Evolutionary conservation across 139 green algal species (phyloP).

Genomic region (Auxenochlorella pyrenoidosa): DNA sequence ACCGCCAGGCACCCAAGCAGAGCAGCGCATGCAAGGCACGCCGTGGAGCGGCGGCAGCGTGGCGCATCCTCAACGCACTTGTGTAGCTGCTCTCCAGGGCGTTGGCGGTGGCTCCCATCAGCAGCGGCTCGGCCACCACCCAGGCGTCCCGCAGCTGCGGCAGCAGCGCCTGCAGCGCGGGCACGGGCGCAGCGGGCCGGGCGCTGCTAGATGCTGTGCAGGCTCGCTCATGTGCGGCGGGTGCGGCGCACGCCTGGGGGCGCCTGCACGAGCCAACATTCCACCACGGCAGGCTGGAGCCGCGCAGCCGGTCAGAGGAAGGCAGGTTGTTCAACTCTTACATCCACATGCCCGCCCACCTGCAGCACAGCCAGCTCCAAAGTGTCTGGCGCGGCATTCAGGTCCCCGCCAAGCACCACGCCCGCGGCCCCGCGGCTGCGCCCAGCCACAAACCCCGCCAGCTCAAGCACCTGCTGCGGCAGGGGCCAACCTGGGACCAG

Average conservation of each 20-base stretch:
- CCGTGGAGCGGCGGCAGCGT: no score
- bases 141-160: slow-evolving; percentile 43
- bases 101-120: slow-evolving; percentile 54
- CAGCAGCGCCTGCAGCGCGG: slow-evolving; percentile 30
- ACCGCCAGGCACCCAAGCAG: no score
- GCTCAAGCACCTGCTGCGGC: slow-evolving; percentile 51
- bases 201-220: neutral
- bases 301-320: no score
- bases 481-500: no score
- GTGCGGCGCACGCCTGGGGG: neutral
- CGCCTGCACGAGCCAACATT: neutral
- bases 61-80: neutral
- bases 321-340: no score
- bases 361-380: slow-evolving; percentile 55
- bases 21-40: neutral
- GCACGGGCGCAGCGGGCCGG: neutral
- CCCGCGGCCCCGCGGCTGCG: neutral
- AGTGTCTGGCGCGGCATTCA: slow-evolving; percentile 54
- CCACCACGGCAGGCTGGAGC: no score
- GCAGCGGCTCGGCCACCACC: slow-evolving; percentile 30
- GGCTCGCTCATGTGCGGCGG: neutral
- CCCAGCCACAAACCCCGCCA: slow-evolving; percentile 36
- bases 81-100: slow-evolving; percentile 53
- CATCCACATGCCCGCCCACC: slow-evolving; percentile 14
- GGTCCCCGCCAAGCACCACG: slow-evolving; percentile 52